These are phyloP conservation scores for Carnegiea gigantea DNA, from an alignment of 179 eudicot genomes.

Conservation along the genomic window DNA sequence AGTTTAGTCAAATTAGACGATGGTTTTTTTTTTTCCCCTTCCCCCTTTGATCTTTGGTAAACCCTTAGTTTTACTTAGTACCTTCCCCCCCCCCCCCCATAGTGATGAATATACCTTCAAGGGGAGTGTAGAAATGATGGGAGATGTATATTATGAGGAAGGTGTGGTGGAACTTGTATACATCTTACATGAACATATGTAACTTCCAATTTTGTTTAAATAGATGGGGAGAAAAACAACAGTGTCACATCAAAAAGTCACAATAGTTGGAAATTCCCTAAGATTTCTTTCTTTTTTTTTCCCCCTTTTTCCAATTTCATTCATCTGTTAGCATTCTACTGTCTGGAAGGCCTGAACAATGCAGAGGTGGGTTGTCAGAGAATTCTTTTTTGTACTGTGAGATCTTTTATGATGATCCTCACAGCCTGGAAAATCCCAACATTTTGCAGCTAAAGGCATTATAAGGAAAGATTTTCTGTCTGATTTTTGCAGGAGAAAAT, in stretches of 20 bases:
- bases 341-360: slow-evolving; percentile 12
- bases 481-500: slow-evolving; percentile 11
- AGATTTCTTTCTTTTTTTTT: too few relatives aligned
- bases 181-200: slow-evolving; percentile 36
- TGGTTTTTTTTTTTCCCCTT: background rate
- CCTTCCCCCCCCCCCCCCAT: background rate
- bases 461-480: background rate
- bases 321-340: background rate
- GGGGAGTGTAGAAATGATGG: slow-evolving; percentile 25
- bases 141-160: slow-evolving; percentile 33
- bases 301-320: background rate
- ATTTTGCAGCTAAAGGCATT: slow-evolving; percentile 17
- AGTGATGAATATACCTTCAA: slow-evolving; percentile 22
- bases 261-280: background rate
- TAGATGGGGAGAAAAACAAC: background rate
- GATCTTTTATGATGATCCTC: slow-evolving; percentile 8
- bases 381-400: background rate
- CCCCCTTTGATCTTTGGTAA: background rate
- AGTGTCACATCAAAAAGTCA: background rate
- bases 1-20: slow-evolving; percentile 26
- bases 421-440: slow-evolving; percentile 28
- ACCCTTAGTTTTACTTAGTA: slow-evolving; percentile 10
- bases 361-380: slow-evolving; percentile 11
- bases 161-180: slow-evolving; percentile 29
- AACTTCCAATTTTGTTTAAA: slow-evolving; percentile 41